Conservation (phyloP, 2,329 filamentous ascomycete species). For the Bisporella sp. region DNA sequence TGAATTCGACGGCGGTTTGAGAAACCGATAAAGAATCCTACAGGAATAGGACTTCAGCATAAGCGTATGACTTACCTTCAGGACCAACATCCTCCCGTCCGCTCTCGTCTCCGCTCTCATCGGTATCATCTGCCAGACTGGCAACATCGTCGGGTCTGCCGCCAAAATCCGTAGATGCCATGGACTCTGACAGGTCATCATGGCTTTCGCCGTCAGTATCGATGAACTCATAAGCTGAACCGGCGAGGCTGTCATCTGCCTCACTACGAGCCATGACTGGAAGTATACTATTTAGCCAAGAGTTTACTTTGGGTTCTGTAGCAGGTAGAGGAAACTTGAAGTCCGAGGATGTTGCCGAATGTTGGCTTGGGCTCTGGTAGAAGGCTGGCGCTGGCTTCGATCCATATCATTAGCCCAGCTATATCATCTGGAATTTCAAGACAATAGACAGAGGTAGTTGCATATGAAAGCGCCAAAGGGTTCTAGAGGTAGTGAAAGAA, state of each 20-base stretch:
- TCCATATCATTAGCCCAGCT: too few species aligned
- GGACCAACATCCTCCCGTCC: constrained; percentile 19
- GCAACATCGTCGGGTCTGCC: constrained; percentile 27
- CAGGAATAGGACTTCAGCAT: too few species aligned
- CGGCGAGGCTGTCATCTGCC: constrained; percentile 21
- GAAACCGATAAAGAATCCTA: too few species aligned
- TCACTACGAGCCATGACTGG: constrained; percentile 23
- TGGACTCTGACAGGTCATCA: constrained; percentile 27
- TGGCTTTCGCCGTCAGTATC: constrained; percentile 29
- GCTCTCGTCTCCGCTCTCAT: constrained; percentile 26
- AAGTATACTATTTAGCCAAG: constrained; percentile 21
- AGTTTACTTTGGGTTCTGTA: constrained; percentile 20
- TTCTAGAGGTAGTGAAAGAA: too few species aligned
- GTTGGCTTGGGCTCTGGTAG: too few species aligned
- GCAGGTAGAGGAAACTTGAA: constrained; percentile 17
- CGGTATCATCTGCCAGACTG: constrained; percentile 27
- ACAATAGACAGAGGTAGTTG: too few species aligned
- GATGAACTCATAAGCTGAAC: constrained; percentile 29
- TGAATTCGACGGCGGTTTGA: too few species aligned
- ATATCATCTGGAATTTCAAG: too few species aligned
- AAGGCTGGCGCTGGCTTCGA: neutral
- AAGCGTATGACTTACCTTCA: neutral
- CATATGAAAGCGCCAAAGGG: too few species aligned
- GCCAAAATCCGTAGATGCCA: constrained; percentile 27
- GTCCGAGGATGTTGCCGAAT: too few species aligned